phyloP scores from a whole-genome alignment of 2,329 filamentous ascomycete genomes.

The Tetracladium maxilliforme region DNA sequence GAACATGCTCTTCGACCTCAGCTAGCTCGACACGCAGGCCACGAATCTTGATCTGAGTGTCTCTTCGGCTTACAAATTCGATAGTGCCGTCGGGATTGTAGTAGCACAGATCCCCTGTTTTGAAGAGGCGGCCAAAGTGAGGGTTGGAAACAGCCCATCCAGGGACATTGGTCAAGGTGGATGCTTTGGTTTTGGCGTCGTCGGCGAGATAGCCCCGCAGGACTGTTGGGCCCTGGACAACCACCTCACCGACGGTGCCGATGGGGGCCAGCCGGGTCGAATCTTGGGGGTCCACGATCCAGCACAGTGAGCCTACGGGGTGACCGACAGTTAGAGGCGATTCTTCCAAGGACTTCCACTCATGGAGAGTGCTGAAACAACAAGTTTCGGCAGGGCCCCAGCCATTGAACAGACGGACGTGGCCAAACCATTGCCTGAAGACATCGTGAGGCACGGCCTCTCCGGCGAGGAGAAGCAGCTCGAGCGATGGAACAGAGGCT shows the following conservation, averaged over 20 bases:
- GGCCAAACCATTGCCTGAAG: too few species aligned
- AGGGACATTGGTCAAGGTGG: conserved; percentile 4
- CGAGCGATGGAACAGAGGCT: too few species aligned
- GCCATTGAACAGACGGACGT: too few species aligned
- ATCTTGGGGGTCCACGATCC: background rate
- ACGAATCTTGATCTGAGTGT: conserved; percentile 50
- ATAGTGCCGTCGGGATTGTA: conserved; percentile 41
- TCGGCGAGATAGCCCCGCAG: conserved; percentile 4
- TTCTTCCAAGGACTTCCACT: too few species aligned
- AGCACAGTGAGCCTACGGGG: too few species aligned
- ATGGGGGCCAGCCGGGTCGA: conserved; percentile 1
- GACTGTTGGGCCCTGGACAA: conserved; percentile 5
- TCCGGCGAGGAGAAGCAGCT: too few species aligned
- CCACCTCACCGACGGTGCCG: conserved; percentile 5
- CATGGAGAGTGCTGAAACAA: too few species aligned
- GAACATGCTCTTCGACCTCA: conserved; percentile 43
- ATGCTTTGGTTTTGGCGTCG: conserved; percentile 3
- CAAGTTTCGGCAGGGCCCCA: too few species aligned
- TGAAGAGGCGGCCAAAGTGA: conserved; percentile 27
- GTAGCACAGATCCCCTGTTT: conserved; percentile 49
- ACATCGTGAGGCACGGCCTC: too few species aligned
- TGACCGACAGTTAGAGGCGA: too few species aligned
- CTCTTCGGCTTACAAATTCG: conserved; percentile 45
- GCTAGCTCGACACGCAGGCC: conserved; percentile 49
- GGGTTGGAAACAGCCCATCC: conserved; percentile 2